Evolutionary conservation across 192 early-diverging fungal genomes (phyloP).

Genomic region (Mortierella hygrophila): DNA sequence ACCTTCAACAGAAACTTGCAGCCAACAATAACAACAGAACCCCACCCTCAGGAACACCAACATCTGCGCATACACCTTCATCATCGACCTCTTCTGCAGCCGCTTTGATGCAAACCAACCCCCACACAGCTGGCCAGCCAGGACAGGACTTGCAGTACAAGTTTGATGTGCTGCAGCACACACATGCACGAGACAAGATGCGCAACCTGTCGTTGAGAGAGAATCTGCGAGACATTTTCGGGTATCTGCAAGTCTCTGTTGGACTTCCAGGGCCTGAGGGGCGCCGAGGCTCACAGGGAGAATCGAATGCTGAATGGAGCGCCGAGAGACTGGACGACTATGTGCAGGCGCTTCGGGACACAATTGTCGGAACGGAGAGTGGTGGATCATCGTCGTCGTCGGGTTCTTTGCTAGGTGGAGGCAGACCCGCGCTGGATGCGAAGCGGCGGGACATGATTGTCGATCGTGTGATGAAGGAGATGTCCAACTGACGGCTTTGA

Average conservation of each 20-base stretch:
- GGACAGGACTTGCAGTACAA: slow-evolving; percentile 38
- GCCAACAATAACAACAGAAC: neutral
- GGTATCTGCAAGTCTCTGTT: slow-evolving; percentile 37
- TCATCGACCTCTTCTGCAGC: neutral
- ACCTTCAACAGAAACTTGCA: slow-evolving; percentile 23
- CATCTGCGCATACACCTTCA: neutral
- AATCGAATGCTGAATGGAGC: slow-evolving; percentile 13
- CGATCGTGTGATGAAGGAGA: slow-evolving; percentile 37
- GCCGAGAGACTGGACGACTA: slow-evolving; percentile 39
- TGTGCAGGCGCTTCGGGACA: slow-evolving; percentile 40
- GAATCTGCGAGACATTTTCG: slow-evolving; percentile 38
- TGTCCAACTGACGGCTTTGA: neutral
- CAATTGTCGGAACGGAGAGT: slow-evolving; percentile 26
- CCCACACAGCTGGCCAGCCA: slow-evolving; percentile 18
- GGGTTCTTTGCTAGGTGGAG: neutral
- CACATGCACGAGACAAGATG: slow-evolving; percentile 36
- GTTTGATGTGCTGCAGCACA: slow-evolving; percentile 38
- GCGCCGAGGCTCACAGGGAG: neutral
- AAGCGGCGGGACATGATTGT: slow-evolving; percentile 35
- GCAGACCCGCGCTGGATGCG: slow-evolving; percentile 15
- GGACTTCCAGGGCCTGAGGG: neutral
- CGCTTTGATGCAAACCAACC: neutral
- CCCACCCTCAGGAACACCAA: neutral
- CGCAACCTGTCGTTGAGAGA: slow-evolving; percentile 29
- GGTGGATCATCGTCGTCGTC: neutral